Evolutionary conservation across 202 grass and related monocot species (phyloP), one percentile per base, ranked within the genome.

Genomic region (Saccharum hybrid): DNA sequence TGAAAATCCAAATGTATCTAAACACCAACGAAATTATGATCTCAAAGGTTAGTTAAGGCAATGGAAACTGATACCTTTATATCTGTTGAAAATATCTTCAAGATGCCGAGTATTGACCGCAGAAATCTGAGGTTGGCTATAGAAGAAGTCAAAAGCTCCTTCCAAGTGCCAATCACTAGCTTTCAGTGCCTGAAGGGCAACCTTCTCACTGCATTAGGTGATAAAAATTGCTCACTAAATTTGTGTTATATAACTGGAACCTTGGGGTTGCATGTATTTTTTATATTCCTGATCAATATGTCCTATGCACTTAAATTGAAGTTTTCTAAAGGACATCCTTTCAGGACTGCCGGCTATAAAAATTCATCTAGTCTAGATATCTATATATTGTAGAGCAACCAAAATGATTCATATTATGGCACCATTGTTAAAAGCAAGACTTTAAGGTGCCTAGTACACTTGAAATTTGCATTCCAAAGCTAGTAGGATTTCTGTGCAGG

Each of bases 151-250:
- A 92, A 99, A 99, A 86, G 97, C 93, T 59, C 93, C 97, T 85
- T 99, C 97, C 56, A 99, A 78, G 76, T 99, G 97, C 97, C 97
- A 99, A 78, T 99, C 97, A 75, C 97, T 97, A 80, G 84, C 91
- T 92, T 99, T 99, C 48, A 99, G 64, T 46, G 93, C 93, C 79
- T 97, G 97, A 85, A 99, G 86, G 78, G 97, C 97, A 73, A 94
- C 76, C 84, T 96, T 99, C 89, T 99, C 97, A 72, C 97, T 99
- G 90, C 71, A 77, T 68, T 18, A 33, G 21, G 61, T 30, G n/a
- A 70, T 18, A 83, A 60, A 63, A 65, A 73, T 68, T 63, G 14
- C 51, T 83, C 70, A 74, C 10, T 40, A 34, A 68, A 71, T 36
- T 30, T 41, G 69, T 43, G 36, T 76, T 37, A 83, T 3, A 6